Base-by-base conservation (phyloP, 176 grass and related monocot species). In the Musa troglodytarum region DNA sequence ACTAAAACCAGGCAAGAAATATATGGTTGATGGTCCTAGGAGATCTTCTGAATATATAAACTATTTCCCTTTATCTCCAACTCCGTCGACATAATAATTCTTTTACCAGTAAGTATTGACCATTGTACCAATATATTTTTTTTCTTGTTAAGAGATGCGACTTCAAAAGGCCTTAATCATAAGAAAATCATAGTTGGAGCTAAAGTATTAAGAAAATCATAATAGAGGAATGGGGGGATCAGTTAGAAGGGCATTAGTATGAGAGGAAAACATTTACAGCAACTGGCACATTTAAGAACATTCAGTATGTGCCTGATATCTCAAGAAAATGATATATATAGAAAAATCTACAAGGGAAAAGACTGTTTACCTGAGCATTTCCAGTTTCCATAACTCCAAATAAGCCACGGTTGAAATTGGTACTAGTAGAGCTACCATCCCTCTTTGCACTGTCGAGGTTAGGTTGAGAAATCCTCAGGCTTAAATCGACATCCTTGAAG, bases 401-500 rank as follows among this genome's bases (percentile, higher is more conserved):
- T 49, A 85, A 82, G 50, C 80, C 85, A 72, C 78, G 82, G 69
- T 79, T 59, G 77, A 86, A 63, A 80, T 87, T 76, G 13, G 87
- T 70, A 75, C 69, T 79, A 52, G 74, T 28, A 61, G 83, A 67
- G 77, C 65, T 78, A 28, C 67, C 61, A 70, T 83, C 84, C 52
- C 54, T 81, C 55, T 87, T 94, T 34, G 78, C 68, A 19, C 87
- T 88, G 2, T 54, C 78, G 19, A 72, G 77, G 53, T 69, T 87
- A 64, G 95, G 95, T 79, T 94, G 95, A 59, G 95, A 99, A 83
- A 99, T 99, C 49, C 95, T 88, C 73, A 99, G 80, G 87, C 93
- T 82, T 82, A 99, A 80, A 86, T 99, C 95, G 85, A 99, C 69
- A 26, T 71, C 76, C 68, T 89, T 84, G 22, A 28, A 79, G 61